Evolutionary conservation across 2,329 filamentous ascomycete genomes (phyloP), one percentile per base, ranked within the genome.

Genomic region (Microdochium paspali): DNA sequence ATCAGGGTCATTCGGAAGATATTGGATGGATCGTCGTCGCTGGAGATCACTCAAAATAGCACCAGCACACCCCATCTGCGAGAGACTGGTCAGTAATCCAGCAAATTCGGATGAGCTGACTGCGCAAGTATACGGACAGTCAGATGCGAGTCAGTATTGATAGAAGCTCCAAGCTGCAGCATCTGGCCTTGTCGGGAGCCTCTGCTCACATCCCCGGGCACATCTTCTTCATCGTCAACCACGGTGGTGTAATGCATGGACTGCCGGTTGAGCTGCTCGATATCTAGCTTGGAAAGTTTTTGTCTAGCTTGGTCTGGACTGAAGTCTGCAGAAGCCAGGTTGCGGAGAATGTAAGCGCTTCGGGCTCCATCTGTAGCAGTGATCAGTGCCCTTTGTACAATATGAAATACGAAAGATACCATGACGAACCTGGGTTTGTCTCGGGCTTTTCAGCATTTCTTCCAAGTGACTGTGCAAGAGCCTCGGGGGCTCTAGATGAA

Each of bases 31-130:
- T 59, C 76, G 76, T 55, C 81, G 76, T 46, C 87, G 80, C 56
- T 88, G 80, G 23, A 96, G 65, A 53, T 94, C 87, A 4, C 78
- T 76, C n/a, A 97, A 67, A 2, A 97, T 68, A 24, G 90, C 90
- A n/a, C 90, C 89, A 24, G 85, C 86, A 65, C 93, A 97, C 3
- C 88, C 87, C 44, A 95, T 71, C 70, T 82, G 35, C 13, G 44
- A 3, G 23, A 59, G 55, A 48, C 47, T 23, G 4, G 44, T 61
- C 47, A 60, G 55, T 45, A 46, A 24, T 1, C 24, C 45, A 12
- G 4, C 2, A 44, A 3, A n/a, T n/a, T 42, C 5, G 23, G 15
- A 10, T 30, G 18, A 15, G 25, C 24, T 15, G 25, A 44, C 23
- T 7, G 7, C 30, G 28, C 10, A 46, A 47, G 9, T 4, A 4